Conservation (phyloP, 257 asterid species). For the Fraxinus cuspidata region DNA sequence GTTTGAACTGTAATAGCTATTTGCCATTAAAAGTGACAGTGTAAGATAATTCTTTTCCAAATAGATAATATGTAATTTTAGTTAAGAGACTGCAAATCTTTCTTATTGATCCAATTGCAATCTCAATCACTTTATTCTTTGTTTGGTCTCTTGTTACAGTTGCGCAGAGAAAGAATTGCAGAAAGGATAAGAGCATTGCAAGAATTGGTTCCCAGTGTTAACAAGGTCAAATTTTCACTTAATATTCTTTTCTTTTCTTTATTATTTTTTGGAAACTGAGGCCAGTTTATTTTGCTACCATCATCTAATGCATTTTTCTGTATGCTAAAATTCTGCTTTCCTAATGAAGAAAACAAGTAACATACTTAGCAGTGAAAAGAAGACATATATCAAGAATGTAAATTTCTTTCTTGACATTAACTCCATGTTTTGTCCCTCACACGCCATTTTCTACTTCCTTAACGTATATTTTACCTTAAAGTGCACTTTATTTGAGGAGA, state of each 20-base stretch:
- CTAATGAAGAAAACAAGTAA: constrained; percentile 1
- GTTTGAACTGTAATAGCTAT: neutral
- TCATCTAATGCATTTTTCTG: neutral
- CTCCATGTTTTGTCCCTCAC: neutral
- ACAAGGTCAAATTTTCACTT: constrained; percentile 54
- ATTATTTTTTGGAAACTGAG: neutral
- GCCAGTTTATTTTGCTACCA: neutral
- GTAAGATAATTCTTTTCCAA: neutral
- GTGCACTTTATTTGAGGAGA: neutral
- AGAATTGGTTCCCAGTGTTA: constrained; percentile 96
- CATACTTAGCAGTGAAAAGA: neutral
- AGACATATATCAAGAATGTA: neutral
- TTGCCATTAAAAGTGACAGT: neutral
- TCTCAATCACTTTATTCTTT: neutral
- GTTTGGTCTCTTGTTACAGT: constrained; percentile 38
- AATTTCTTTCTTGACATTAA: neutral
- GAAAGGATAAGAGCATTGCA: constrained; percentile 98
- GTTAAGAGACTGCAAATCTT: neutral
- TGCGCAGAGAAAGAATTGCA: constrained; percentile 95
- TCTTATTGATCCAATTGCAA: neutral
- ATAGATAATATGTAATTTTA: neutral
- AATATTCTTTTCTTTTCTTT: neutral
- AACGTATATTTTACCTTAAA: neutral
- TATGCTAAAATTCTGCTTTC: neutral
- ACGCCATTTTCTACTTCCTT: neutral